Base-by-base conservation (phyloP, 1,139 yeast species). In the Debaryomyces subglobosus region DNA sequence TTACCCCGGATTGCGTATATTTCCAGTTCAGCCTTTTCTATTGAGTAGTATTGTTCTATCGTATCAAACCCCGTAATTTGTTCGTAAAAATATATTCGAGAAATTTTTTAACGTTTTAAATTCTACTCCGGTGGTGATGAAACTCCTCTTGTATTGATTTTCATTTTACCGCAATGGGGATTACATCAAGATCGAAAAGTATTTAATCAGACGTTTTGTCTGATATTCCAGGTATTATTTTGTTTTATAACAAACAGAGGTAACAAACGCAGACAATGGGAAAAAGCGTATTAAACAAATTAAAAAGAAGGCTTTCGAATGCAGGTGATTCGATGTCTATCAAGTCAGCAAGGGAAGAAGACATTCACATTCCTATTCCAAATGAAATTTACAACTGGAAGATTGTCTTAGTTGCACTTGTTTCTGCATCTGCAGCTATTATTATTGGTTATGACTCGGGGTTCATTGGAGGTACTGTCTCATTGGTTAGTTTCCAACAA, bases 361-460 rank as follows among this genome's bases (percentile, higher is more conserved):
- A 10, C 13, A 25, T 33, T 20, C 20, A 38, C 16, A 41, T 58
- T n/a, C 52, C 55, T 12, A 54, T 58, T 20, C 68, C 68, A 2
- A 45, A 54, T 6, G 67, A 61, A 34, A 61, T 64, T 25, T 64
- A 62, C 52, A 64, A 64, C 47, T 55, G 53, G 55, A 55, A 47
- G 39, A 48, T 58, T 33, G 49, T 61, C 18, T 53, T 60, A 4
- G 51, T 65, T 12, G 68, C 68, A 13, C 38, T 62, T 38, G 62
- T 65, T 4, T 67, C 68, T 2, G 64, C 67, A 3, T 57, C 65
- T 20, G 72, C 72, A 4, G 73, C 73, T 9, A 53, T 67, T 10
- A 67, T 68, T 32, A 67, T 68, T 42, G 73, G 73, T 9, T 69
- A 69, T 47, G 73, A 69, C 48, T 69, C 72, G 23, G 71, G 71